These are phyloP conservation scores for Rhodotorula kratochvilovae DNA, from an alignment of 768 basidiomycete species.

Conservation along the genomic window DNA sequence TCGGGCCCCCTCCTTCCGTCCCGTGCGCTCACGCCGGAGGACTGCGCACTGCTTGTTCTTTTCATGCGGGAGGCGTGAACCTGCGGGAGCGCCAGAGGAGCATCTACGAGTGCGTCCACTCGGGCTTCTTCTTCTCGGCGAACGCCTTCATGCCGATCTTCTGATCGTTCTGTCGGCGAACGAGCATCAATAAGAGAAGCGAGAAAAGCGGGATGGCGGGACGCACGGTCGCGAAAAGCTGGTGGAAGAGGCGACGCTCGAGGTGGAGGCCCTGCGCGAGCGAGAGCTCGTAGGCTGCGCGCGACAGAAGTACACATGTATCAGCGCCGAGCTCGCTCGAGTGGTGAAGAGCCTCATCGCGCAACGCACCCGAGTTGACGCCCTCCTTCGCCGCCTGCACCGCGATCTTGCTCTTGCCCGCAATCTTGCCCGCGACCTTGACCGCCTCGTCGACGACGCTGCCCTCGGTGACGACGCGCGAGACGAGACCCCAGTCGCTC, in stretches of 20 bases:
- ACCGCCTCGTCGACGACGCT: slow-evolving; percentile 82
- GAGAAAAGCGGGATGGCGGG: not conserved
- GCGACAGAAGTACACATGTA: not conserved
- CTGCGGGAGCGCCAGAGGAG: not conserved
- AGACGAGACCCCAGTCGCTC: slow-evolving; percentile 79
- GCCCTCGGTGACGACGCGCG: slow-evolving; percentile 70
- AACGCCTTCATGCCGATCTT: slow-evolving; percentile 81
- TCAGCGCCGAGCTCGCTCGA: not conserved
- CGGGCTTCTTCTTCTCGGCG: slow-evolving; percentile 82
- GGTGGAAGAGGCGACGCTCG: slow-evolving; percentile 85
- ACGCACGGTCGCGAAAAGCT: slow-evolving; percentile 71
- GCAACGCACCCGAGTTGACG: slow-evolving; percentile 69
- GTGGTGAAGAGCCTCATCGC: not conserved
- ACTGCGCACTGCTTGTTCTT: too few relatives aligned
- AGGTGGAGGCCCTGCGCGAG: slow-evolving; percentile 77
- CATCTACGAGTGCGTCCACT: slow-evolving; percentile 63
- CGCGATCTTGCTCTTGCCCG: slow-evolving; percentile 73
- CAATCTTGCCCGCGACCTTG: slow-evolving; percentile 69
- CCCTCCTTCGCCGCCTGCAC: slow-evolving; percentile 86
- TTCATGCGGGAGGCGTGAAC: too few relatives aligned
- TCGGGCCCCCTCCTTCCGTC: too few relatives aligned
- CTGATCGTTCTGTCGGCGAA: slow-evolving; percentile 40
- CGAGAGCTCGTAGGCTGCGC: slow-evolving; percentile 68
- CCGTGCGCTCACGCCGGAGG: not conserved
- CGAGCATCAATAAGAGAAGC: not conserved